Conservation (phyloP, 306 rosid genomes). For the Malus sylvestris region DNA sequence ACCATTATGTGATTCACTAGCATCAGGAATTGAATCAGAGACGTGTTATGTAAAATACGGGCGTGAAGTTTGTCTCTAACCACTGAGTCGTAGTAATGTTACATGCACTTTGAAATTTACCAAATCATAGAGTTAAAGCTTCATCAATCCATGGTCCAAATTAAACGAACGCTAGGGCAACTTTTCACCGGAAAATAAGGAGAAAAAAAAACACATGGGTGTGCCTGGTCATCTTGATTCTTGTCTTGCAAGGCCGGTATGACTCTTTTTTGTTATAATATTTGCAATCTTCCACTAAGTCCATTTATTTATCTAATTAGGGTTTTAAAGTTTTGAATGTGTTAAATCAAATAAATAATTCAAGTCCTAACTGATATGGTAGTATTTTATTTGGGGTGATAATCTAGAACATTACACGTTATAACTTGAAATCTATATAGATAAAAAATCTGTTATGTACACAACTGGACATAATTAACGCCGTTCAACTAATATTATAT, state of each 20-base stretch:
- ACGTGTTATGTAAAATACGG: too few species aligned
- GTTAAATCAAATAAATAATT: too few species aligned
- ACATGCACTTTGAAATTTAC: not conserved
- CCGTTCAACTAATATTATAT: too few species aligned
- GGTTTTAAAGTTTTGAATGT: not conserved
- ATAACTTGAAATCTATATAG: too few species aligned
- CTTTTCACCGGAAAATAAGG: not conserved
- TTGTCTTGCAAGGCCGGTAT: conserved; percentile 24
- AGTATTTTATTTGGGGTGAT: too few species aligned
- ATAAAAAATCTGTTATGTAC: too few species aligned
- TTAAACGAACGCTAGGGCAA: not conserved
- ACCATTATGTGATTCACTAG: too few species aligned
- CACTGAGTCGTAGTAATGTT: not conserved
- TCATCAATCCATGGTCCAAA: conserved; percentile 11
- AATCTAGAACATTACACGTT: too few species aligned
- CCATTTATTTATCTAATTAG: not conserved
- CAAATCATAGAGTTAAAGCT: not conserved
- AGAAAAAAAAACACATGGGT: not conserved
- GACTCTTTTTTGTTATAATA: not conserved
- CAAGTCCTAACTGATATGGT: too few species aligned
- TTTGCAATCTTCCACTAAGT: not conserved
- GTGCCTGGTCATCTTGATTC: conserved; percentile 1
- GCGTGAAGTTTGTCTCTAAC: too few species aligned
- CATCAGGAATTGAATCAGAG: rapidly evolving
- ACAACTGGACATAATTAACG: too few species aligned